phyloP scores from a whole-genome alignment of 2,329 filamentous ascomycete genomes.

The Phoma sp. region DNA sequence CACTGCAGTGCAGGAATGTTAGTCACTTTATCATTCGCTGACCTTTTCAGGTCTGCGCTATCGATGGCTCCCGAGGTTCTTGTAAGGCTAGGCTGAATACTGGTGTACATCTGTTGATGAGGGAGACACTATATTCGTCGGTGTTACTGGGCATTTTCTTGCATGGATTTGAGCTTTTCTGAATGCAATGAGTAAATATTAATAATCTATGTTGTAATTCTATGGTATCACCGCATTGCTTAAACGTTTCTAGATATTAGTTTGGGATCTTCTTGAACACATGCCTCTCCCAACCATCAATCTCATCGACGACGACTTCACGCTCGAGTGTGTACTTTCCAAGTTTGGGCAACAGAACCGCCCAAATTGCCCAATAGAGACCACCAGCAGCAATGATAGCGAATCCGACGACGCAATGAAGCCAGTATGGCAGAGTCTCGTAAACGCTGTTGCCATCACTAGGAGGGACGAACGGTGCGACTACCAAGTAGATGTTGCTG shows the following conservation, averaged over 20 bases:
- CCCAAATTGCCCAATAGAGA: slow-evolving; percentile 61
- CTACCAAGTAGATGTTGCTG: slow-evolving; percentile 59
- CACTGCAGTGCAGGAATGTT: not conserved
- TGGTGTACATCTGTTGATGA: slow-evolving; percentile 65
- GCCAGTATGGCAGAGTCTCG: slow-evolving; percentile 59
- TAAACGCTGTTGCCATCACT: slow-evolving; percentile 58
- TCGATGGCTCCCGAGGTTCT: slow-evolving; percentile 63
- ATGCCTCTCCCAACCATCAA: slow-evolving; percentile 51
- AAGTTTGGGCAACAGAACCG: slow-evolving; percentile 55
- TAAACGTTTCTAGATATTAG: not conserved
- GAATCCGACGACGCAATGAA: slow-evolving; percentile 61
- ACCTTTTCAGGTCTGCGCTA: slow-evolving; percentile 58
- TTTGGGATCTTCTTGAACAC: slow-evolving; percentile 41
- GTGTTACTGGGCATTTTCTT: not conserved
- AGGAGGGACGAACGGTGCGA: slow-evolving; percentile 61
- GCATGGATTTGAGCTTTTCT: too few species aligned
- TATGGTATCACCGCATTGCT: slow-evolving; percentile 5
- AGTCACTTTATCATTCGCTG: not conserved
- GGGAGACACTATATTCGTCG: slow-evolving; percentile 49
- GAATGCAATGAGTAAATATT: not conserved
- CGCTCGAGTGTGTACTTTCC: slow-evolving; percentile 47
- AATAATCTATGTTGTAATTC: not conserved
- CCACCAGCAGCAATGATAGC: slow-evolving; percentile 58
- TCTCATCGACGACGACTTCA: slow-evolving; percentile 40
- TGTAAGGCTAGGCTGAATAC: slow-evolving; percentile 64